phyloP scores from a whole-genome alignment of 2,329 filamentous ascomycete genomes.

The Neobulgaria alba region DNA sequence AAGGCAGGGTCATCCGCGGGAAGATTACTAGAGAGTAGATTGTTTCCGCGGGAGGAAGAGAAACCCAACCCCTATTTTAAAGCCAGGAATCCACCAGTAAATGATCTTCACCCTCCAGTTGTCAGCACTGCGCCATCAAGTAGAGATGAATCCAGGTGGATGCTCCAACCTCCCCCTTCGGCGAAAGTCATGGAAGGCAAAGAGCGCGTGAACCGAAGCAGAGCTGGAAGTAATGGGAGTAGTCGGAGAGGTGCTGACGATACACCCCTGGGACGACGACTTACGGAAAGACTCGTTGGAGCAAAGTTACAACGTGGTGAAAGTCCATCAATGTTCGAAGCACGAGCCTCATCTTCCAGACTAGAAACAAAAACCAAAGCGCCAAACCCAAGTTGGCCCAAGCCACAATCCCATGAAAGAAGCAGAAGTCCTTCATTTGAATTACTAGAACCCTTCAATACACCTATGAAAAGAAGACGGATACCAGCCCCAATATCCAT shows the following conservation, averaged over 20 bases:
- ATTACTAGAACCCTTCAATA: neutral
- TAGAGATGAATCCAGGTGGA: conserved; percentile 72
- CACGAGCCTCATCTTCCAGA: conserved; percentile 4
- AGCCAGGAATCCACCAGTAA: conserved; percentile 59
- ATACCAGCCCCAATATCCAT: conserved; percentile 22
- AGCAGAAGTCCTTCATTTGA: conserved; percentile 17
- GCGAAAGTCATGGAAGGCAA: conserved; percentile 89
- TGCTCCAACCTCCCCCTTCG: conserved; percentile 85
- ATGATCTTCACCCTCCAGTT: conserved; percentile 78
- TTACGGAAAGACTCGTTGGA: conserved; percentile 25
- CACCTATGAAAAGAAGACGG: conserved; percentile 12
- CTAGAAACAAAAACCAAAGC: conserved; percentile 10
- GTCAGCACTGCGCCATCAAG: conserved; percentile 66
- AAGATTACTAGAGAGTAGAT: conserved; percentile 44
- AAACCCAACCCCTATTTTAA: conserved; percentile 28
- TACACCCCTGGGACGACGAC: conserved; percentile 21
- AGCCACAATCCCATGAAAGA: conserved; percentile 12
- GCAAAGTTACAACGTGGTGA: conserved; percentile 25
- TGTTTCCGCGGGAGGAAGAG: conserved; percentile 31
- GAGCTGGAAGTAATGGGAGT: conserved; percentile 30
- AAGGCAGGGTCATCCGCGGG: conserved; percentile 46
- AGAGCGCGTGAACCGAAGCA: conserved; percentile 55
- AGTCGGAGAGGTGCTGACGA: conserved; percentile 35
- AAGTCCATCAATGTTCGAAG: conserved; percentile 18
- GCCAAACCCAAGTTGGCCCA: conserved; percentile 10